These are phyloP conservation scores for Moricandia arvensis DNA, from an alignment of 345 rosid species.

Conservation along the genomic window DNA sequence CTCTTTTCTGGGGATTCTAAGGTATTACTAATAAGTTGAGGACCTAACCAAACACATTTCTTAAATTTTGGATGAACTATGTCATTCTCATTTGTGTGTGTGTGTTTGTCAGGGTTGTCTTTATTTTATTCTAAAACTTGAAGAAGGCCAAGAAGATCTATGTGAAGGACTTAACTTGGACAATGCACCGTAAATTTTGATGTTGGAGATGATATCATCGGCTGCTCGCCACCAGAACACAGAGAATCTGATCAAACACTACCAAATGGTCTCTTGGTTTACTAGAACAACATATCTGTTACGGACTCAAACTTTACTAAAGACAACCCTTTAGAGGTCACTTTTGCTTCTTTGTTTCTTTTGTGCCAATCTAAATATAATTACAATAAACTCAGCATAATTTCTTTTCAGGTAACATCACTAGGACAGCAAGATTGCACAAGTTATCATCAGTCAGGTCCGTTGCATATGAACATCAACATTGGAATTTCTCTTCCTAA, in stretches of 20 bases:
- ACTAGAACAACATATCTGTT: slow-evolving; percentile 20
- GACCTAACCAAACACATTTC: neutral
- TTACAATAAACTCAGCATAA: neutral
- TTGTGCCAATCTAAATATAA: neutral
- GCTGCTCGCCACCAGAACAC: slow-evolving; percentile 39
- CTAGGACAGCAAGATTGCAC: slow-evolving; percentile 51
- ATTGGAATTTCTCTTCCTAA: slow-evolving; percentile 40
- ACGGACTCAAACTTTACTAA: slow-evolving; percentile 26
- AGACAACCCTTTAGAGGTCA: slow-evolving; percentile 25
- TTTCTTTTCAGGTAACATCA: slow-evolving; percentile 49
- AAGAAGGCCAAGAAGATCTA: slow-evolving; percentile 49
- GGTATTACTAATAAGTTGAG: neutral
- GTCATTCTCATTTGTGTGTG: neutral
- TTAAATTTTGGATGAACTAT: neutral
- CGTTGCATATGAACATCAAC: slow-evolving; percentile 27
- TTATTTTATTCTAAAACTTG: slow-evolving; percentile 27
- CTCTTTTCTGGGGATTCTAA: slow-evolving; percentile 39
- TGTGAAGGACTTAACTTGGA: slow-evolving; percentile 56
- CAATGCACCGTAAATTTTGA: slow-evolving; percentile 47
- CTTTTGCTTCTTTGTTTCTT: neutral
- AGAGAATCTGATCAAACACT: slow-evolving; percentile 38
- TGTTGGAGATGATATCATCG: slow-evolving; percentile 51
- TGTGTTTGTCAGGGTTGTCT: slow-evolving; percentile 19
- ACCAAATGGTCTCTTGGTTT: slow-evolving; percentile 40
- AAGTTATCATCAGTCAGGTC: slow-evolving; percentile 32